These are phyloP conservation scores for Kalanchoe fedtschenkoi DNA, from an alignment of 164 flowering plant genomes.

Conservation along the genomic window DNA sequence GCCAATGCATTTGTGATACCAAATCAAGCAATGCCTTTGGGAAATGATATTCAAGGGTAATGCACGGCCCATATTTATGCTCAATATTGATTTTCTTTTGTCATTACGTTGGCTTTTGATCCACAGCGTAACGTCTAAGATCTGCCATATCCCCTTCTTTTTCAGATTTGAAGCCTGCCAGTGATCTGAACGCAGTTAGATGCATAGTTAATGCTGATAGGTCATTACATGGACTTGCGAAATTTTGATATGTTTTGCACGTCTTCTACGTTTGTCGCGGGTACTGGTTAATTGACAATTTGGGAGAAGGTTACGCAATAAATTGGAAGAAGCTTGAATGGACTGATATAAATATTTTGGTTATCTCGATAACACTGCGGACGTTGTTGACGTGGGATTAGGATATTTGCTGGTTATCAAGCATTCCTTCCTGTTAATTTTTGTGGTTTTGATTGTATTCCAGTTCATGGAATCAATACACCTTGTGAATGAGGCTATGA, in stretches of 20 bases:
- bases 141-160: background rate
- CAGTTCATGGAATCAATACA: background rate
- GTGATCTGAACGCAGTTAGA: conserved; percentile 15
- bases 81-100: background rate
- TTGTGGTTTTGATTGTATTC: background rate
- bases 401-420: background rate
- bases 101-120: background rate
- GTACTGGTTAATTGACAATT: background rate
- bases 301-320: background rate
- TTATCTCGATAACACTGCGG: background rate
- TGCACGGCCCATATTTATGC: too few species aligned
- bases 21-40: background rate
- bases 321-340: background rate
- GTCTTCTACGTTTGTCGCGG: background rate
- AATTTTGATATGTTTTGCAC: background rate
- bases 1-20: conserved; percentile 11
- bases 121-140: background rate
- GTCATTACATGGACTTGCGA: conserved; percentile 1
- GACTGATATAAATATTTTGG: background rate
- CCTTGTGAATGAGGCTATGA: conserved; percentile 36
- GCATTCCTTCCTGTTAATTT: background rate
- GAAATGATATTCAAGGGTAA: conserved; percentile 33
- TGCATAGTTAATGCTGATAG: conserved; percentile 15
- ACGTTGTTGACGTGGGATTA: background rate
- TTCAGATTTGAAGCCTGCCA: conserved; percentile 41